phyloP scores from a whole-genome alignment of 306 rosid species.

The Castanea sativa region DNA sequence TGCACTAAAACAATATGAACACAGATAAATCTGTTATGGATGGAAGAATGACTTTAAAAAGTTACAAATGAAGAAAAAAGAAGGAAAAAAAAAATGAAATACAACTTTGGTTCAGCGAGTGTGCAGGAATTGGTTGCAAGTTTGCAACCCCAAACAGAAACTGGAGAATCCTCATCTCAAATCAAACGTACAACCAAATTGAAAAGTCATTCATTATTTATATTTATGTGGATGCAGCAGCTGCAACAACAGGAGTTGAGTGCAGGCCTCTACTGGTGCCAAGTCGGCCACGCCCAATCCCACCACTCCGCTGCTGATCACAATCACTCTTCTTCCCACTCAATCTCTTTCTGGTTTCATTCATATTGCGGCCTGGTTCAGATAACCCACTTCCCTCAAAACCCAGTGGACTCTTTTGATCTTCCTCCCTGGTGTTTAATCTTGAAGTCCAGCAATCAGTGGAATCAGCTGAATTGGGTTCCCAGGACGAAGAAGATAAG shows the following conservation, averaged over 20 bases:
- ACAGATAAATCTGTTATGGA: not conserved
- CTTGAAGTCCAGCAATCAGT: constrained; percentile 57
- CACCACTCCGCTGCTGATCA: constrained; percentile 44
- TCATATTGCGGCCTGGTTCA: constrained; percentile 22
- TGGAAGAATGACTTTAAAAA: not conserved
- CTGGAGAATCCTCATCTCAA: constrained; percentile 23
- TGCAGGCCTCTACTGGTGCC: constrained; percentile 45
- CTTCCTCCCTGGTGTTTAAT: constrained; percentile 33
- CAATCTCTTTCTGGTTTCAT: constrained; percentile 37
- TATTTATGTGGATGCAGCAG: constrained; percentile 49
- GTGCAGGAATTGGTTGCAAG: constrained; percentile 45
- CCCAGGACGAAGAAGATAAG: constrained; percentile 57
- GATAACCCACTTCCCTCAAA: constrained; percentile 17
- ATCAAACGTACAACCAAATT: constrained; percentile 14
- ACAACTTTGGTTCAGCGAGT: not conserved
- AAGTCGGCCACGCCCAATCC: constrained; percentile 59
- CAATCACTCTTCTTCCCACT: constrained; percentile 40
- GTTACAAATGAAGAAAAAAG: not conserved
- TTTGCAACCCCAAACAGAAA: constrained; percentile 52
- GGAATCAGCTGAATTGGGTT: constrained; percentile 70
- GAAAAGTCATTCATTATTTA: constrained; percentile 27
- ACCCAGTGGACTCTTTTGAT: constrained; percentile 24
- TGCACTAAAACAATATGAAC: not conserved
- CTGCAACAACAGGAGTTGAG: constrained; percentile 37
- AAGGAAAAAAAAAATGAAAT: not conserved